These are phyloP conservation scores for Neocucurbitaria cava DNA, from an alignment of 2,329 filamentous ascomycete genomes.

Conservation along the genomic window DNA sequence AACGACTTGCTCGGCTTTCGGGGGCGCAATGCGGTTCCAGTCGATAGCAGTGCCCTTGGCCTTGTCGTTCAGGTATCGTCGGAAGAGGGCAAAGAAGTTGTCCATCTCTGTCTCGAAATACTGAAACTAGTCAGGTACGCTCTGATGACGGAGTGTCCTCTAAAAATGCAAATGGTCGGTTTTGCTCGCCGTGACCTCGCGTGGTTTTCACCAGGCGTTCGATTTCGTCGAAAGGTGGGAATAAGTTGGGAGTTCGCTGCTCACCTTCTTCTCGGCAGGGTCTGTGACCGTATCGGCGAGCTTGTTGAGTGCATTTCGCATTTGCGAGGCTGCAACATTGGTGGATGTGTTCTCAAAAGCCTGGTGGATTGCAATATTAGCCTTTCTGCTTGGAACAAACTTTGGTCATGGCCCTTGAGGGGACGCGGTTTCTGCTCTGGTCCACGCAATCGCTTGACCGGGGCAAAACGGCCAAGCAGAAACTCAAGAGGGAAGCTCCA, in stretches of 20 bases:
- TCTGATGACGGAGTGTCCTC: slow-evolving; percentile 12
- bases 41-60: slow-evolving; percentile 96
- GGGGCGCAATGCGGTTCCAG: slow-evolving; percentile 96
- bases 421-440: not conserved
- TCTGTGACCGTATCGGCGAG: slow-evolving; percentile 90
- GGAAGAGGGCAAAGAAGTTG: slow-evolving; percentile 99
- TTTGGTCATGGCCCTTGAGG: not conserved
- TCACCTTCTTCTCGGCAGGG: slow-evolving; percentile 77
- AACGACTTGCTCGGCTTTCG: slow-evolving; percentile 91
- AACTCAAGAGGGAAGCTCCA: not conserved
- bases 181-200: slow-evolving; percentile 1
- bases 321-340: slow-evolving; percentile 96
- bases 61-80: slow-evolving; percentile 97
- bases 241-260: not conserved
- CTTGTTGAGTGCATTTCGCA: slow-evolving; percentile 96
- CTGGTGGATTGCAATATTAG: slow-evolving; percentile 56
- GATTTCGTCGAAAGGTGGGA: not conserved
- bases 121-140: slow-evolving; percentile 54
- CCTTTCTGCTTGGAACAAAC: not conserved
- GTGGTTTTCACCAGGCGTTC: not conserved
- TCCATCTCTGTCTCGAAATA: slow-evolving; percentile 99
- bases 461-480: not conserved
- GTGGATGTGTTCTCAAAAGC: slow-evolving; percentile 99
- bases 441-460: not conserved
- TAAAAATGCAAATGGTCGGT: slow-evolving; percentile 4